Conservation (phyloP, 805 yeast genomes). For the Candida saitoana region DNA sequence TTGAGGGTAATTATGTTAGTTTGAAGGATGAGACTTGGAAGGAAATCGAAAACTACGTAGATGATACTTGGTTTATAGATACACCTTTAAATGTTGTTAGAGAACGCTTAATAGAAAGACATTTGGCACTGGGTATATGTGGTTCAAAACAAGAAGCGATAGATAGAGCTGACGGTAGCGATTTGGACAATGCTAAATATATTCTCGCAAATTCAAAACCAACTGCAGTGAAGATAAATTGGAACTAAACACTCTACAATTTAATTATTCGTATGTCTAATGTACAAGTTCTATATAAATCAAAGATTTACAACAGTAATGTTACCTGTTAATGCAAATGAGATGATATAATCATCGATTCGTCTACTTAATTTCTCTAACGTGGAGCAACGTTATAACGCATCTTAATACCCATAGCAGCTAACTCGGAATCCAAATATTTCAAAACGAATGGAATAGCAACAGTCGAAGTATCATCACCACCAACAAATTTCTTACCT, state of each 20-base stretch:
- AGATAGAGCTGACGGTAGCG: slow-evolving; percentile 51
- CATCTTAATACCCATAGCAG: slow-evolving; percentile 97
- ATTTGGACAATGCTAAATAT: slow-evolving; percentile 58
- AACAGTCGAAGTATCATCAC: slow-evolving; percentile 88
- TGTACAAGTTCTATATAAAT: background rate
- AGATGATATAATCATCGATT: background rate
- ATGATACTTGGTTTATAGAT: slow-evolving; percentile 50
- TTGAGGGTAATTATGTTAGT: slow-evolving; percentile 76
- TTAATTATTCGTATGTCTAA: background rate
- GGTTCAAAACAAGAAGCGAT: slow-evolving; percentile 46
- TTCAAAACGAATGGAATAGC: slow-evolving; percentile 96
- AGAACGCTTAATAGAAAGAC: slow-evolving; percentile 62
- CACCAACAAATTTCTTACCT: slow-evolving; percentile 88
- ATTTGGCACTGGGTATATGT: slow-evolving; percentile 55
- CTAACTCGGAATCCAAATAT: slow-evolving; percentile 88
- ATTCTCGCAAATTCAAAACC: slow-evolving; percentile 19
- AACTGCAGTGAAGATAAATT: slow-evolving; percentile 13
- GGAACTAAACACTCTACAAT: slow-evolving; percentile 5
- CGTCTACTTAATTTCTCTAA: slow-evolving; percentile 5
- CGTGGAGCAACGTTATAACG: slow-evolving; percentile 77
- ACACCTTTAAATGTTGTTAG: slow-evolving; percentile 45
- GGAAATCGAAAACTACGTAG: slow-evolving; percentile 34
- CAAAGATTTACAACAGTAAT: background rate
- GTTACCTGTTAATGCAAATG: background rate
- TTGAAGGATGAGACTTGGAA: slow-evolving; percentile 60